These are phyloP conservation scores for Scheffersomyces lignicola DNA, from an alignment of 1,139 yeast genomes.

Conservation along the genomic window DNA sequence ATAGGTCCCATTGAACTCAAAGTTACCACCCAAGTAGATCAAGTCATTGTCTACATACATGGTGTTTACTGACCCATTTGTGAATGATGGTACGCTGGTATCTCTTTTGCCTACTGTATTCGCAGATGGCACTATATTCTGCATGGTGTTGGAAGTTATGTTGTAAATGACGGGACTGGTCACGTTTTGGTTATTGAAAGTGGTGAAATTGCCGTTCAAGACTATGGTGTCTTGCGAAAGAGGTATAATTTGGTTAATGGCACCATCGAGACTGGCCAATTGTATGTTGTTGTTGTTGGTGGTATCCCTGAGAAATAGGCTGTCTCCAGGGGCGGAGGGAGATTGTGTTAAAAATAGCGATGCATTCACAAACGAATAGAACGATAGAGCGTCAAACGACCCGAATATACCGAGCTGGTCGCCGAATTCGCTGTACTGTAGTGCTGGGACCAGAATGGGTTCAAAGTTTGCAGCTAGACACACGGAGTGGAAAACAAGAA, in stretches of 20 bases:
- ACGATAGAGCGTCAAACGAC: constrained; percentile 58
- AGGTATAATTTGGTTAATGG: constrained; percentile 27
- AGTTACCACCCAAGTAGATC: constrained; percentile 81
- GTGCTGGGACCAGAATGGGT: constrained; percentile 25
- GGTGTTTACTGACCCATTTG: constrained; percentile 53
- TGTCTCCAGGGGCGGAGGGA: constrained; percentile 18
- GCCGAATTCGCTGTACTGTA: constrained; percentile 35
- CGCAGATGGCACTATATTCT: constrained; percentile 31
- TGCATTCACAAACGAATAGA: constrained; percentile 55
- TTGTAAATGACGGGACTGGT: constrained; percentile 59
- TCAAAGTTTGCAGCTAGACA: constrained; percentile 10
- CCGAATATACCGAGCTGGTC: constrained; percentile 64
- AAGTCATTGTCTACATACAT: constrained; percentile 46
- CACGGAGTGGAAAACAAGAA: constrained; percentile 2
- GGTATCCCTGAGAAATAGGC: constrained; percentile 33
- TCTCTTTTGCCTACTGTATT: constrained; percentile 15
- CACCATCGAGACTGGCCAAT: constrained; percentile 36
- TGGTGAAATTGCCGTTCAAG: constrained; percentile 44
- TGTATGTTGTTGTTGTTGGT: constrained; percentile 27
- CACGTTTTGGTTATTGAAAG: constrained; percentile 34
- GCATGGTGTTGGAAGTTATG: constrained; percentile 41
- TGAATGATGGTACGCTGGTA: constrained; percentile 26
- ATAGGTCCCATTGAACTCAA: constrained; percentile 53
- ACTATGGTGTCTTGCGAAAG: constrained; percentile 33
- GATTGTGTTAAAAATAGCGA: constrained; percentile 25